Conservation (phyloP, 495 filamentous ascomycete genomes). For the Trichodelitschia bisporula region DNA sequence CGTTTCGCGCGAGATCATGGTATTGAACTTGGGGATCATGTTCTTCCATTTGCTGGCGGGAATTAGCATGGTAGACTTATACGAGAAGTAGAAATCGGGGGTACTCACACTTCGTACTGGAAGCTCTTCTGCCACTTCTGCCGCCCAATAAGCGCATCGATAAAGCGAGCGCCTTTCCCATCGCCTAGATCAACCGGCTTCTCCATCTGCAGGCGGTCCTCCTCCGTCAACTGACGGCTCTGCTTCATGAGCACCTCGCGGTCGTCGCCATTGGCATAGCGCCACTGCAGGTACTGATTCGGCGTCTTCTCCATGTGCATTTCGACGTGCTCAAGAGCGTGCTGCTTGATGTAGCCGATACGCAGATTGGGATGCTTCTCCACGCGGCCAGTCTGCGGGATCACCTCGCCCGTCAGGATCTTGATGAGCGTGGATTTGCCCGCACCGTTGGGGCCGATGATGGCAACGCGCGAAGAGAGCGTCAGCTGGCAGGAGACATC, state of each 20-base stretch:
- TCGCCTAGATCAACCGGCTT: constrained; percentile 64
- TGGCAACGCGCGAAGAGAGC: constrained; percentile 78
- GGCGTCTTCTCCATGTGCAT: constrained; percentile 99
- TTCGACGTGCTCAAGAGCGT: constrained; percentile 95
- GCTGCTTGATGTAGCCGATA: constrained; percentile 99
- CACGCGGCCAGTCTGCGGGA: constrained; percentile 69
- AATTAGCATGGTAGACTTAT: constrained; percentile 8
- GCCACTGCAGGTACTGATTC: constrained; percentile 97
- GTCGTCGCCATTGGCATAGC: constrained; percentile 89
- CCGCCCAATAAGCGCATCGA: constrained; percentile 80
- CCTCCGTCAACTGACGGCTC: constrained; percentile 66
- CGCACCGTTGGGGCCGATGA: constrained; percentile 93
- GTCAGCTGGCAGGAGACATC: constrained; percentile 71
- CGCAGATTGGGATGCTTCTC: constrained; percentile 97
- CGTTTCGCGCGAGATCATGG: constrained; percentile 79
- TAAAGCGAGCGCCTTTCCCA: constrained; percentile 51
- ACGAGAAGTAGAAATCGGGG: neutral
- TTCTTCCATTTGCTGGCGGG: constrained; percentile 73
- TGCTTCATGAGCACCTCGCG: constrained; percentile 95
- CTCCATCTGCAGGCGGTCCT: constrained; percentile 75
- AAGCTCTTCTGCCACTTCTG: constrained; percentile 99
- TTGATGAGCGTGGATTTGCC: constrained; percentile 98
- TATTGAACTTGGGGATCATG: constrained; percentile 79
- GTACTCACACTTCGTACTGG: constrained; percentile 79
- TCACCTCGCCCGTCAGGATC: constrained; percentile 81